Conservation (phyloP, 208 protist genomes). For the Jaenimonas drosophilae region DNA sequence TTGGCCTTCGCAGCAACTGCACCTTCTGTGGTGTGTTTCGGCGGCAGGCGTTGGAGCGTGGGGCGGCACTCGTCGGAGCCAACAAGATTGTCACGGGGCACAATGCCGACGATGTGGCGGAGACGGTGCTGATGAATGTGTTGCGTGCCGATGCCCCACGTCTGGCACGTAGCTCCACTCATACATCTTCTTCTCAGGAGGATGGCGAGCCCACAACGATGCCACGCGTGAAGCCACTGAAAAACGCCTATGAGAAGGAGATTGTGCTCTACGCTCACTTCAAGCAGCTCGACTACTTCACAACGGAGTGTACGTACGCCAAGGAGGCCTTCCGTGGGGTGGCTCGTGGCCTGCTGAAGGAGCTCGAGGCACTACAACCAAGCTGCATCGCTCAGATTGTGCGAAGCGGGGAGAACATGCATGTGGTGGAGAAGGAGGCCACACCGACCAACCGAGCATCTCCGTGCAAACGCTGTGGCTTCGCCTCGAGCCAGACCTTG, state of each 20-base stretch:
- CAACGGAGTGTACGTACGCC: slow-evolving; percentile 96
- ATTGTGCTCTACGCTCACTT: slow-evolving; percentile 98
- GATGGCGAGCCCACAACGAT: slow-evolving; percentile 18
- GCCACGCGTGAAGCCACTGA: slow-evolving; percentile 94
- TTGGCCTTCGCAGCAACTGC: slow-evolving; percentile 94
- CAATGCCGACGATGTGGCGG: slow-evolving; percentile 98
- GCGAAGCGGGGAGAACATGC: slow-evolving; percentile 76
- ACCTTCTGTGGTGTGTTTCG: slow-evolving; percentile 98
- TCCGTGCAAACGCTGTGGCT: slow-evolving; percentile 82
- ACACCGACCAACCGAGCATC: slow-evolving; percentile 12
- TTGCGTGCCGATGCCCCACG: slow-evolving; percentile 92
- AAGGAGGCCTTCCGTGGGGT: slow-evolving; percentile 95
- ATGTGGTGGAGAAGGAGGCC: slow-evolving; percentile 37
- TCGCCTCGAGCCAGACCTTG: slow-evolving; percentile 85
- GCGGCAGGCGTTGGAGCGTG: slow-evolving; percentile 94
- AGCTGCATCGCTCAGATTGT: slow-evolving; percentile 90
- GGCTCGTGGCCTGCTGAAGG: slow-evolving; percentile 91
- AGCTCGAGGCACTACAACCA: slow-evolving; percentile 88
- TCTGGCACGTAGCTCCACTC: slow-evolving; percentile 83
- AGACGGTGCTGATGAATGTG: slow-evolving; percentile 97
- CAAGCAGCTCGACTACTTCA: slow-evolving; percentile 97
- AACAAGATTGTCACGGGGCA: slow-evolving; percentile 96
- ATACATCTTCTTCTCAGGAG: slow-evolving; percentile 17
- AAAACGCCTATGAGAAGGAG: slow-evolving; percentile 97
- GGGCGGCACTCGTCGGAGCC: slow-evolving; percentile 75